Conservation (phyloP, 768 basidiomycete genomes). For the Boletus rubropictus region DNA sequence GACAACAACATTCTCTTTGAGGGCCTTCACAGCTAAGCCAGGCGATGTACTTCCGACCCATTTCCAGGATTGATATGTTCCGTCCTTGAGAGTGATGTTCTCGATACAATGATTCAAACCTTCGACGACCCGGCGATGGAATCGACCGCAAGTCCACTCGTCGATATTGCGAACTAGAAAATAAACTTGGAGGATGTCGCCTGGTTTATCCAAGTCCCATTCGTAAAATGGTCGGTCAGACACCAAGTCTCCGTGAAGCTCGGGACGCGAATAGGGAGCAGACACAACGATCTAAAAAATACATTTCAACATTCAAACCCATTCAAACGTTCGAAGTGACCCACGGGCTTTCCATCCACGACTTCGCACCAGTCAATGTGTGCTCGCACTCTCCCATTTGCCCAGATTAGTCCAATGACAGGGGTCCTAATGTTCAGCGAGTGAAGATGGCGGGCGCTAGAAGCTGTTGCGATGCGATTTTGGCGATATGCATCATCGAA, state of each 20-base stretch:
- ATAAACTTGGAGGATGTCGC: slow-evolving; percentile 45
- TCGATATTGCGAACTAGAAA: slow-evolving; percentile 51
- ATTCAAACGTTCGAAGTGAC: slow-evolving; percentile 11
- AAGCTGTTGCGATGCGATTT: slow-evolving; percentile 51
- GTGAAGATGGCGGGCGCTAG: slow-evolving; percentile 45
- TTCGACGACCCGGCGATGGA: slow-evolving; percentile 34
- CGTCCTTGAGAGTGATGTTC: slow-evolving; percentile 29
- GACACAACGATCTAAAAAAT: slow-evolving; percentile 41
- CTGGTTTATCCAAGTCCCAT: slow-evolving; percentile 43
- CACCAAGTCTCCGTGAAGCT: slow-evolving; percentile 9
- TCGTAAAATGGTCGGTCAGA: slow-evolving; percentile 36
- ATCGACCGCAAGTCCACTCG: slow-evolving; percentile 43
- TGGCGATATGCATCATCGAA: slow-evolving; percentile 53
- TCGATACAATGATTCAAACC: slow-evolving; percentile 37
- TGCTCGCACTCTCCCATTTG: slow-evolving; percentile 45
- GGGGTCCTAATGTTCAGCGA: slow-evolving; percentile 42
- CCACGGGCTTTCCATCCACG: slow-evolving; percentile 31
- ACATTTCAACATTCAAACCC: background rate
- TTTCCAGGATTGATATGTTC: slow-evolving; percentile 45
- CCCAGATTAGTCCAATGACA: slow-evolving; percentile 51
- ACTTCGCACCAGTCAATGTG: slow-evolving; percentile 51
- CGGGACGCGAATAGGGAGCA: slow-evolving; percentile 38
- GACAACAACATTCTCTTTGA: slow-evolving; percentile 35
- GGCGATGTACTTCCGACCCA: slow-evolving; percentile 33
- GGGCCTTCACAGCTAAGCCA: slow-evolving; percentile 13